Base-by-base conservation (phyloP, 73 alveolate species). In the Paramecium bursaria region DNA sequence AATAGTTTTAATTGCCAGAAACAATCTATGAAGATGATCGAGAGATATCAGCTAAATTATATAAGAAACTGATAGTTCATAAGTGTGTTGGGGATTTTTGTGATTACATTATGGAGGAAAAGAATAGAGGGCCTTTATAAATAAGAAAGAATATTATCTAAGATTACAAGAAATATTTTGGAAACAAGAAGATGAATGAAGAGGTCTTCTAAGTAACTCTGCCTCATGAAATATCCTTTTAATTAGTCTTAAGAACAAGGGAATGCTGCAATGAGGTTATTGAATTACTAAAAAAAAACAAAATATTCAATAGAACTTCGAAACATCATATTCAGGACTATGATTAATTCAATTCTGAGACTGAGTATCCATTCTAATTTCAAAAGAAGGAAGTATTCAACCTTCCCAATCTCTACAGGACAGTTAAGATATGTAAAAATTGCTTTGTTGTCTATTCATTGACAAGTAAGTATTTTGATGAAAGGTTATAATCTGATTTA, bases 51-150 rank as follows among this genome's bases (percentile, higher is more conserved):
- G 51, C 77, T 19, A 79, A 48, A 54, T 39, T 79, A 31, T 79
- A 79, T 53, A 79, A 79, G 50, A 79, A 79, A 48, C 17, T 79
- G 29, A 79, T 61, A 54, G 89, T 79, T 33, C 31, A 79, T 23
- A 79, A 22, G 14, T 79, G 89, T 55, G 89, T 61, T 39, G 89
- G 89, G 5, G 89, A 79, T 55, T 79, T 79, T 42, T 79, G 89
- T 54, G 89, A 79, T 13, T 79, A 79, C 25, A 73, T 53, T 10
- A 79, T 79, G 89, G 85, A 39, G 22, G 89, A 79, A 46, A 79
- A 79, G 50, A 79, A 79, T 79, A 54, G 85, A 19, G 89, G 89
- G 10, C 80, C 89, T 0, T 73, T 79, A 21, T 33, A 61, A 29
- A 79, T 79, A 49, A 33, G 89, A 13, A 79, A 79, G 23, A 79